These are phyloP conservation scores for Zygoascus biomembranicola DNA, from an alignment of 805 yeast genomes.

Conservation along the genomic window DNA sequence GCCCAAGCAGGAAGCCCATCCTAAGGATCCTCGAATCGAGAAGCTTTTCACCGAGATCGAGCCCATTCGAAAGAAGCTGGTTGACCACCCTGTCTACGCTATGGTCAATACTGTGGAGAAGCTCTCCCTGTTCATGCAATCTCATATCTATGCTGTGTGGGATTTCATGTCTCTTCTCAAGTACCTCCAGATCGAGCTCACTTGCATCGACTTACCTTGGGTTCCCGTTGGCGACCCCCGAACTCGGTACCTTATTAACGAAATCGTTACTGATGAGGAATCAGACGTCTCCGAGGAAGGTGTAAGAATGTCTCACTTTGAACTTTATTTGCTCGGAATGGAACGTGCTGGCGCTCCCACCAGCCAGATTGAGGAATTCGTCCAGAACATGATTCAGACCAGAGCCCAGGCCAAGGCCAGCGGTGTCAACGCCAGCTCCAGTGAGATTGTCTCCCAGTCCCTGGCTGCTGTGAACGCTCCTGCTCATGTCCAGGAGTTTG, in stretches of 20 bases:
- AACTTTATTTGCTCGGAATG: slow-evolving; percentile 15
- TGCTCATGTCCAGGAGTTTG: slow-evolving; percentile 12
- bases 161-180: slow-evolving; percentile 17
- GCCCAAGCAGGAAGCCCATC: background rate
- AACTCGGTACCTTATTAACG: slow-evolving; percentile 17
- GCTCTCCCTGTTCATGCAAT: slow-evolving; percentile 11
- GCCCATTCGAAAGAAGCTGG: slow-evolving; percentile 11
- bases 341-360: slow-evolving; percentile 14
- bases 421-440: background rate
- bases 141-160: slow-evolving; percentile 18
- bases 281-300: slow-evolving; percentile 15
- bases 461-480: slow-evolving; percentile 8
- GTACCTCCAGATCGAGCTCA: slow-evolving; percentile 13
- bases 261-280: slow-evolving; percentile 17
- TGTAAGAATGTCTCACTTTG: slow-evolving; percentile 15
- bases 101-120: slow-evolving; percentile 14
- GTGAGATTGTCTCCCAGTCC: slow-evolving; percentile 5
- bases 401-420: background rate
- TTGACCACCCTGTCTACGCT: slow-evolving; percentile 15
- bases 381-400: slow-evolving; percentile 1
- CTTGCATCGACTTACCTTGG: slow-evolving; percentile 16
- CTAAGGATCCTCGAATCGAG: slow-evolving; percentile 8
- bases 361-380: slow-evolving; percentile 7
- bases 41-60: slow-evolving; percentile 13
- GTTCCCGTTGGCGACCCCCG: slow-evolving; percentile 16